Conservation (phyloP, 2,329 filamentous ascomycete species). For the Myriosclerotinia curreyana region DNA sequence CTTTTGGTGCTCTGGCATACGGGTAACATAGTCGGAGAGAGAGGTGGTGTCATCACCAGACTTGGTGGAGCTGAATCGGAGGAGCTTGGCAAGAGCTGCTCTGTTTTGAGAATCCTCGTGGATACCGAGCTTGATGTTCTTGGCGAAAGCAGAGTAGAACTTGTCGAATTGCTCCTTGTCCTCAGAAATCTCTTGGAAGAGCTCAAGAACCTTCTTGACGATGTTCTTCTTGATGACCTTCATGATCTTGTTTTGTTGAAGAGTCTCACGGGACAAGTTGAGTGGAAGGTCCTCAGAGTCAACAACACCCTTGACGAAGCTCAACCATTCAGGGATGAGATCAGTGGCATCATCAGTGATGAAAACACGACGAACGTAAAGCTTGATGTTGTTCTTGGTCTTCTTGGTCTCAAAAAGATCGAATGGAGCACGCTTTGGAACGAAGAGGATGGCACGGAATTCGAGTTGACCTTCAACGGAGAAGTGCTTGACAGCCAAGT, state of each 20-base stretch:
- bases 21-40: slow-evolving; percentile 94
- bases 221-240: slow-evolving; percentile 99
- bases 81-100: slow-evolving; percentile 86
- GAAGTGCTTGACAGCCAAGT: slow-evolving; percentile 99
- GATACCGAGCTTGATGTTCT: slow-evolving; percentile 99
- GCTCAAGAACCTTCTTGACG: slow-evolving; percentile 99
- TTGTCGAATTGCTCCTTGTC: slow-evolving; percentile 99
- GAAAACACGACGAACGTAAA: slow-evolving; percentile 99
- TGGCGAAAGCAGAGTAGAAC: slow-evolving; percentile 99
- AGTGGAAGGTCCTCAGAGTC: slow-evolving; percentile 99
- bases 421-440: slow-evolving; percentile 98
- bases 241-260: slow-evolving; percentile 99
- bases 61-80: slow-evolving; percentile 99
- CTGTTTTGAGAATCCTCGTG: slow-evolving; percentile 99
- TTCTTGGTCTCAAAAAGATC: slow-evolving; percentile 99
- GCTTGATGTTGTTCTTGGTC: slow-evolving; percentile 99
- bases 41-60: slow-evolving; percentile 95
- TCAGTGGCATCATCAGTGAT: slow-evolving; percentile 99
- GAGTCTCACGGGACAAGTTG: slow-evolving; percentile 99
- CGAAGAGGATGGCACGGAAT: slow-evolving; percentile 99
- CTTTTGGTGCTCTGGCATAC: slow-evolving; percentile 99
- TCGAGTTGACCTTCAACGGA: slow-evolving; percentile 99
- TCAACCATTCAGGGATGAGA: slow-evolving; percentile 98
- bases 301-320: slow-evolving; percentile 99
- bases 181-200: slow-evolving; percentile 98